Evolutionary conservation across 805 yeast genomes (phyloP).

Genomic region (Brettanomyces anomalus): DNA sequence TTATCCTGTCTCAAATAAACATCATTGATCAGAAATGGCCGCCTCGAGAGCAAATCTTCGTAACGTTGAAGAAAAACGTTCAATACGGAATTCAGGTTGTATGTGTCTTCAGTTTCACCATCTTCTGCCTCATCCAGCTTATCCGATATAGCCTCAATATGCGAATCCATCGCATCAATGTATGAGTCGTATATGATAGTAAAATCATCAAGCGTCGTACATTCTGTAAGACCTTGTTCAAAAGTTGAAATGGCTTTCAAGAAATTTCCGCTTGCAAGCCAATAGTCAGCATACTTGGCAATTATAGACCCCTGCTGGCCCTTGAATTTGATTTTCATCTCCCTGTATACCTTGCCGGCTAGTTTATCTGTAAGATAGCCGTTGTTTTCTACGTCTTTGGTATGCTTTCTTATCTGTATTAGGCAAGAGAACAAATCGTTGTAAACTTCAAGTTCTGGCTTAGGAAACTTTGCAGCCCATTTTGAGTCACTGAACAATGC

Average conservation of each 20-base stretch:
- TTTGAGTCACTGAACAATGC: constrained; percentile 25
- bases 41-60: constrained; percentile 45
- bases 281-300: constrained; percentile 39
- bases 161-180: constrained; percentile 49
- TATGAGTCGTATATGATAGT: constrained; percentile 53
- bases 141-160: constrained; percentile 27
- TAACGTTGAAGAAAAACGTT: constrained; percentile 38
- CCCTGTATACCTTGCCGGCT: constrained; percentile 20
- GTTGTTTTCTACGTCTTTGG: not conserved
- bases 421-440: constrained; percentile 35
- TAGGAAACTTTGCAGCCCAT: constrained; percentile 27
- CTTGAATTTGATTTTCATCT: constrained; percentile 37
- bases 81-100: constrained; percentile 24
- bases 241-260: constrained; percentile 34
- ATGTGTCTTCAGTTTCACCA: constrained; percentile 9
- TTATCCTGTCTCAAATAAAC: constrained; percentile 53
- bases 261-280: constrained; percentile 29
- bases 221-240: constrained; percentile 37
- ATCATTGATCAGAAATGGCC: constrained; percentile 57
- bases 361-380: constrained; percentile 1
- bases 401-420: constrained; percentile 8
- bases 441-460: constrained; percentile 41
- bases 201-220: constrained; percentile 52
- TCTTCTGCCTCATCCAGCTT: constrained; percentile 12
- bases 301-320: constrained; percentile 49